Evolutionary conservation across 768 basidiomycete species (phyloP).

Genomic region (Lentinus brumalis): DNA sequence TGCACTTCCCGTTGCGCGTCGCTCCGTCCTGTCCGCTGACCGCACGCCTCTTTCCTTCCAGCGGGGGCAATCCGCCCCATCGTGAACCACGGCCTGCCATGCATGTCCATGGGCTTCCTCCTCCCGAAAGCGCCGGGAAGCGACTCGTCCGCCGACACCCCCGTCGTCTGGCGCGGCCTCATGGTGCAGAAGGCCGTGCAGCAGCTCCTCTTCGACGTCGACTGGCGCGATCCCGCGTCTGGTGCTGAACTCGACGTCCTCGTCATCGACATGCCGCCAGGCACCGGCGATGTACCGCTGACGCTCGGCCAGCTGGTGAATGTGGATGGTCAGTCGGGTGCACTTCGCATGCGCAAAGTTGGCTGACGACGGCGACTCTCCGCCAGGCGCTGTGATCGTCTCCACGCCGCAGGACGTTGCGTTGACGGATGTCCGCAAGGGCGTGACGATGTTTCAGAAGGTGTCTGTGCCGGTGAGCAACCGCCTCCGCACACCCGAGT

Average conservation of each 20-base stretch:
- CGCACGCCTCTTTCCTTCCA: constrained; percentile 6
- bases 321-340: constrained; percentile 70
- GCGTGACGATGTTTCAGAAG: constrained; percentile 91
- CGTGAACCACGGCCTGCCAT: constrained; percentile 84
- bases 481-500: neutral
- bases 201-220: constrained; percentile 93
- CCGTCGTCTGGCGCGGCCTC: constrained; percentile 93
- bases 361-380: neutral
- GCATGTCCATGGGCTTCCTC: constrained; percentile 98
- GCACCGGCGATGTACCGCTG: constrained; percentile 94
- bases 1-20: constrained; percentile 2
- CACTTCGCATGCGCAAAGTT: neutral
- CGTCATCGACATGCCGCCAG: constrained; percentile 95
- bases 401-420: constrained; percentile 97
- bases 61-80: constrained; percentile 82
- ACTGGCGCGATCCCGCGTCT: constrained; percentile 62
- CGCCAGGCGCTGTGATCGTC: constrained; percentile 84
- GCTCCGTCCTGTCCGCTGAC: neutral
- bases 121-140: constrained; percentile 57
- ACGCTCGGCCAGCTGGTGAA: constrained; percentile 86
- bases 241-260: constrained; percentile 73
- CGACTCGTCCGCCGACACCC: constrained; percentile 63
- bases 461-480: constrained; percentile 77
- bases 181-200: constrained; percentile 99
- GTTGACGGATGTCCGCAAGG: constrained; percentile 87